phyloP scores from a whole-genome alignment of 768 basidiomycete genomes.

The Saitozyma sp. region DNA sequence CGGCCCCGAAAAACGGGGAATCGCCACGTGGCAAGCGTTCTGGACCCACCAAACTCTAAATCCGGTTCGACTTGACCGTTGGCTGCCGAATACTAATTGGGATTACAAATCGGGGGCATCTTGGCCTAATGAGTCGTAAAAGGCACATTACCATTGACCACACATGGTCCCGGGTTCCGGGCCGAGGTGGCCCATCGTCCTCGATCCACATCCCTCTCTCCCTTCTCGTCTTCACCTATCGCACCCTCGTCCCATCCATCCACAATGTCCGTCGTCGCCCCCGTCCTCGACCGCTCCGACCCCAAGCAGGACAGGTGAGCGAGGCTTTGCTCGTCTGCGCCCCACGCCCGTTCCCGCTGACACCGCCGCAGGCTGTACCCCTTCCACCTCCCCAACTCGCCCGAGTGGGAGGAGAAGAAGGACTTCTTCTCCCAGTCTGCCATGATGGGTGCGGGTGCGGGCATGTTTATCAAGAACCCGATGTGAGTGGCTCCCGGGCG shows the following conservation, averaged over 20 bases:
- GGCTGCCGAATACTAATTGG: too few relatives aligned
- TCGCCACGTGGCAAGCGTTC: too few relatives aligned
- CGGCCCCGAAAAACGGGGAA: not conserved
- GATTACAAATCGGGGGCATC: too few relatives aligned
- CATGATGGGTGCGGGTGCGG: constrained; percentile 44
- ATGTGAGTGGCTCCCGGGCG: constrained; percentile 23
- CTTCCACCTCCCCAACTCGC: constrained; percentile 31
- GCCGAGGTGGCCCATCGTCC: too few relatives aligned
- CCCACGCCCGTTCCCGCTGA: not conserved
- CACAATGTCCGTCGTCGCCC: constrained; percentile 32
- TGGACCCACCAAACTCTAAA: too few relatives aligned
- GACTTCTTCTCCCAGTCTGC: constrained; percentile 30
- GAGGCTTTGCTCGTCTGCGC: not conserved
- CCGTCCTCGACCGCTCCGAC: constrained; percentile 38
- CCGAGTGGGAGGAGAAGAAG: constrained; percentile 39
- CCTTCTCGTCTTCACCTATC: not conserved
- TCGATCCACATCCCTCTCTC: not conserved
- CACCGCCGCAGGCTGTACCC: constrained; percentile 29
- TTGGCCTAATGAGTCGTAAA: too few relatives aligned
- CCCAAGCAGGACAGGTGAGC: constrained; percentile 37
- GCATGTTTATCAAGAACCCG: constrained; percentile 47
- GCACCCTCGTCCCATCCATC: not conserved
- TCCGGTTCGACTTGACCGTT: too few relatives aligned
- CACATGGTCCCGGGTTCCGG: too few relatives aligned
- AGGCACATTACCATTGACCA: too few relatives aligned